Evolutionary conservation across 2,329 filamentous ascomycete species (phyloP).

Genomic region (Aspergillus sp.): DNA sequence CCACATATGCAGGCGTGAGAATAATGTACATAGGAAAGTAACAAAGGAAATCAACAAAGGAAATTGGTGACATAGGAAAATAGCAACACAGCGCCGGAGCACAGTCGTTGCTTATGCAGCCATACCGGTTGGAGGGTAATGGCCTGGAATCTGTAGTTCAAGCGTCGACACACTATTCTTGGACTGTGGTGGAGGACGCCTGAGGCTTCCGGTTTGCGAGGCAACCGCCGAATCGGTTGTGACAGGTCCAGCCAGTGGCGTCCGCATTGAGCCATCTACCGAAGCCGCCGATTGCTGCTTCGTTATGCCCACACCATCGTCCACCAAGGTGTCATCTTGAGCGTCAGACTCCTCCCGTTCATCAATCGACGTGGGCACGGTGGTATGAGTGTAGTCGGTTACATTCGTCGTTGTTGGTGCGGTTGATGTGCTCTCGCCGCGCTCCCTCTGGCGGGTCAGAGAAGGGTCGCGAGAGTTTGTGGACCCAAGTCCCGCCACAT

Average conservation of each 20-base stretch:
- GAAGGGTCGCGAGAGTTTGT: conserved; percentile 18
- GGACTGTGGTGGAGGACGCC: conserved; percentile 20
- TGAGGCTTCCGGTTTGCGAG: conserved; percentile 5
- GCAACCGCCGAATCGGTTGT: conserved; percentile 4
- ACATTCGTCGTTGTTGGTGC: conserved; percentile 37
- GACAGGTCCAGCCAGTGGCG: conserved; percentile 7
- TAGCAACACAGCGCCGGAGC: neutral
- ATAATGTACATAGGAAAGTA: conserved; percentile 1
- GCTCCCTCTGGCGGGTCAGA: conserved; percentile 17
- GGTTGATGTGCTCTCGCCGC: conserved; percentile 37
- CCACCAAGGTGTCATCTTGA: conserved; percentile 8
- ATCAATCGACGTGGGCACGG: conserved; percentile 36
- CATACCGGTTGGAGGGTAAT: conserved; percentile 36
- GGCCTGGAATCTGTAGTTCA: conserved; percentile 40
- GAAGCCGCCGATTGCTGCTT: conserved; percentile 3
- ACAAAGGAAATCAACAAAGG: conserved; percentile 3
- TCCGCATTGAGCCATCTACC: neutral
- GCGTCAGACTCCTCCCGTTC: conserved; percentile 20
- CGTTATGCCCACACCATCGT: conserved; percentile 12
- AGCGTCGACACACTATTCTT: conserved; percentile 35
- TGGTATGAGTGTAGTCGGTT: conserved; percentile 38
- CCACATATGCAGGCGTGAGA: neutral
- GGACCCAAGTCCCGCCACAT: conserved; percentile 19
- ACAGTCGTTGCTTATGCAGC: conserved; percentile 24
- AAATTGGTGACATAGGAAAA: conserved; percentile 1